Evolutionary conservation across 768 basidiomycete species (phyloP).

Genomic region (Coprinopsis strossmayeri): DNA sequence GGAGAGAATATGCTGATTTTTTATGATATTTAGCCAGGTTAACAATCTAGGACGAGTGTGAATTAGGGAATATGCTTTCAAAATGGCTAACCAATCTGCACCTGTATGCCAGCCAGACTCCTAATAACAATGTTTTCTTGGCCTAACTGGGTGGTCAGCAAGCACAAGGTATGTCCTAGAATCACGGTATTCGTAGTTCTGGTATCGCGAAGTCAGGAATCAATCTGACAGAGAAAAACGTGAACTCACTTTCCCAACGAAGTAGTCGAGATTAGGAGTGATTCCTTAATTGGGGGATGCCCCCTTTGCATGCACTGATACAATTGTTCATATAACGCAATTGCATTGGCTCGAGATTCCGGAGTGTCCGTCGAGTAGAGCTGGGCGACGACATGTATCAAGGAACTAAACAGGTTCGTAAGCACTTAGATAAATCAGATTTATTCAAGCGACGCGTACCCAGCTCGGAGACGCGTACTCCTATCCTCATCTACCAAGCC

Average conservation of each 20-base stretch:
- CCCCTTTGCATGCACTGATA: constrained; percentile 40
- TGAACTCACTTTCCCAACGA: constrained; percentile 41
- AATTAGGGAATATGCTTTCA: constrained; percentile 5
- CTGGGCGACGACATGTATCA: constrained; percentile 39
- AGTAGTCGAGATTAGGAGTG: constrained; percentile 55
- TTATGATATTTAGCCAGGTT: constrained; percentile 50
- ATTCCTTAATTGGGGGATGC: constrained; percentile 52
- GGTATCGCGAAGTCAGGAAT: constrained; percentile 1
- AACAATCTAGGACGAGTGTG: constrained; percentile 39
- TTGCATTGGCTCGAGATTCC: constrained; percentile 28
- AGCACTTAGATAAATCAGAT: not conserved
- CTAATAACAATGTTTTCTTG: constrained; percentile 63
- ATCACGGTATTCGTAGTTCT: constrained; percentile 47
- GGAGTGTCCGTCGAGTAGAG: constrained; percentile 20
- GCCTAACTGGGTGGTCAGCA: constrained; percentile 62
- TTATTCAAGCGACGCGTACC: constrained; percentile 46
- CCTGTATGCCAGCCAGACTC: constrained; percentile 65
- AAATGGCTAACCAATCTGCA: constrained; percentile 35
- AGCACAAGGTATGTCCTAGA: constrained; percentile 51
- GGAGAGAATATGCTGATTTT: constrained; percentile 57
- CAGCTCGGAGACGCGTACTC: constrained; percentile 57
- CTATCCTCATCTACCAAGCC: constrained; percentile 52
- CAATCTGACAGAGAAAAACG: not conserved
- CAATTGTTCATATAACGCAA: constrained; percentile 37
- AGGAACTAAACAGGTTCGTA: constrained; percentile 29